Base-by-base conservation (phyloP, 345 rosid species). In the Salix purpurea region DNA sequence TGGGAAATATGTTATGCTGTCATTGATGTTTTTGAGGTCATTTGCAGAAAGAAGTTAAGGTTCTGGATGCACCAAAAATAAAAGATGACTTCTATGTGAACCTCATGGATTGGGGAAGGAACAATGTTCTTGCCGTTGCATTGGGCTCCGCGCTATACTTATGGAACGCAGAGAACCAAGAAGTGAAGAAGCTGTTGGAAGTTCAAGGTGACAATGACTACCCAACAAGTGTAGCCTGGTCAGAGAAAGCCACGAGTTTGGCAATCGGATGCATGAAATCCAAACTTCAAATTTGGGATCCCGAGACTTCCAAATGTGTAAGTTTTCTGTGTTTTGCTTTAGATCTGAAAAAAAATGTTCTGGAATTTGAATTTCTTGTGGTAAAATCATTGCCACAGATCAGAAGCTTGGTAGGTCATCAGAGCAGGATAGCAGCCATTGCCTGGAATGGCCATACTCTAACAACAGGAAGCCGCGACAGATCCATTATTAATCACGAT, bases 401-500 rank as follows among this genome's bases (percentile, higher is more conserved):
- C n/a, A 77, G 86, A 67, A 73, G 48, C 72, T 72, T 85, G 9
- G 77, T 80, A 46, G 89, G 87, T 76, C 91, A 89, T 50, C 73
- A 42, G 2, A 56, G 71, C 70, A 85, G 88, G 72, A 73, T 84
- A 39, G 78, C 84, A 74, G 37, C 85, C 8, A 70, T 86, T 68
- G 71, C 87, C 6, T 87, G 91, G 89, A 89, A 85, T 46, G 76
- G 77, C 34, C 78, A 79, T 39, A 75, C 65, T 66, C 75, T 87
- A 74, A 81, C 90, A 67, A 85, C 89, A n/a, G 91, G 89, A 73
- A 81, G 89, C 85, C 72, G 28, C 2, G 90, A 86, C 77, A 85
- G 78, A 78, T 77, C 80, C 60, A 88, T 88, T 74, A 70, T 85
- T 46, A 85, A 82, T 65, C 87, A 85, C 37, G 90, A 88, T 72